phyloP scores from a whole-genome alignment of 2,329 filamentous ascomycete genomes.

The Colletotrichum musae region DNA sequence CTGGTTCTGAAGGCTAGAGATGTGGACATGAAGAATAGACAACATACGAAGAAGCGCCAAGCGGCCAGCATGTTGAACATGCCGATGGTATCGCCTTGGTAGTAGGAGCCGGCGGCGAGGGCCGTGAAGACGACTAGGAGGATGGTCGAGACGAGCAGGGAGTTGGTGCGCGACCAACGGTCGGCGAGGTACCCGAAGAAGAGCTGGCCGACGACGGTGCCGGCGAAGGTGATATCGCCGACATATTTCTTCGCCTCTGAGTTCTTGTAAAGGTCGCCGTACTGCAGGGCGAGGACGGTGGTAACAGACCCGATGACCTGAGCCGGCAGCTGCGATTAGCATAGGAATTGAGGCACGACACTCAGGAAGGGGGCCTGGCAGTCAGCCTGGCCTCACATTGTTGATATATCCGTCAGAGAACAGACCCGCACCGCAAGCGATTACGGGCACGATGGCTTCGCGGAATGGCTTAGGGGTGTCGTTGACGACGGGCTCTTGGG shows the following conservation, averaged over 20 bases:
- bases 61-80: conserved; percentile 84
- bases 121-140: conserved; percentile 90
- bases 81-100: conserved; percentile 75
- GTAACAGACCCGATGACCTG: conserved; percentile 90
- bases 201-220: conserved; percentile 86
- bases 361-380: neutral
- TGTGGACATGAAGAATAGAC: neutral
- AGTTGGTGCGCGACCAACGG: conserved; percentile 87
- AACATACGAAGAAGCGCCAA: conserved; percentile 84
- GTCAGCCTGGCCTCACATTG: conserved; percentile 67
- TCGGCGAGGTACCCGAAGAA: conserved; percentile 87
- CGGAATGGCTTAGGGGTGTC: conserved; percentile 31
- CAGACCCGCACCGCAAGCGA: conserved; percentile 90
- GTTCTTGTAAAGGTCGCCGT: conserved; percentile 76
- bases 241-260: conserved; percentile 83
- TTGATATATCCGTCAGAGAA: conserved; percentile 96
- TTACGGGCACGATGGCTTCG: conserved; percentile 70
- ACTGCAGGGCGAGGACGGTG: conserved; percentile 79
- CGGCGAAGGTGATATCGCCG: conserved; percentile 86
- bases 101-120: conserved; percentile 83
- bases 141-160: conserved; percentile 83
- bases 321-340: conserved; percentile 2
- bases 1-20: neutral
- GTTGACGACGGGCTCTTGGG: conserved; percentile 11
- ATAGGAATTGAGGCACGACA: neutral